Evolutionary conservation across 176 grass and related monocot genomes (phyloP).

Genomic region (Lolium rigidum): DNA sequence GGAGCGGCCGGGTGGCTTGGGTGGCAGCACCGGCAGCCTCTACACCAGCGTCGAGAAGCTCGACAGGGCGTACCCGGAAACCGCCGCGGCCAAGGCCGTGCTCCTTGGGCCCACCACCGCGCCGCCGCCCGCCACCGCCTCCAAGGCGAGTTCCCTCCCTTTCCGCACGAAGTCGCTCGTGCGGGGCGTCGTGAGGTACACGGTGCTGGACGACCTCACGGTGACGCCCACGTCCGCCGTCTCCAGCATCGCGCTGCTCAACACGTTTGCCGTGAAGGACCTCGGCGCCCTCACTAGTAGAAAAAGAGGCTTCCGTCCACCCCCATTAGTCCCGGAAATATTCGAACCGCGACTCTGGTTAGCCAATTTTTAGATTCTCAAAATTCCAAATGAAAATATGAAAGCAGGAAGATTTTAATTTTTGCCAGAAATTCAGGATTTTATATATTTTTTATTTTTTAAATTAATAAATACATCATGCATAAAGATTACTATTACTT

Average conservation of each 20-base stretch:
- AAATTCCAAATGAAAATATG: too few species aligned
- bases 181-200: constrained; percentile 32
- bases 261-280: constrained; percentile 34
- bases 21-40: constrained; percentile 20
- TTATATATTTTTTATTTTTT: too few species aligned
- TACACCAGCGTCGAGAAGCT: background rate
- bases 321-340: too few species aligned
- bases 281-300: too few species aligned
- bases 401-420: too few species aligned
- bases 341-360: too few species aligned
- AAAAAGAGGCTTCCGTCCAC: too few species aligned
- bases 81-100: background rate
- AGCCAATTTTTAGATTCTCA: too few species aligned
- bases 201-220: constrained; percentile 25
- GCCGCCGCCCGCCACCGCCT: background rate
- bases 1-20: constrained; percentile 21
- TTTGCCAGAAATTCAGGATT: too few species aligned
- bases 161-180: constrained; percentile 3
- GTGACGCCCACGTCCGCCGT: constrained; percentile 35
- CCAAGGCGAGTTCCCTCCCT: background rate
- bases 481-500: too few species aligned
- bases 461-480: too few species aligned
- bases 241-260: constrained; percentile 47
- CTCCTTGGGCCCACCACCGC: constrained; percentile 11
- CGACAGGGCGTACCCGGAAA: background rate